Base-by-base conservation (phyloP, 176 grass and related monocot genomes). In the Eragrostis curvula region DNA sequence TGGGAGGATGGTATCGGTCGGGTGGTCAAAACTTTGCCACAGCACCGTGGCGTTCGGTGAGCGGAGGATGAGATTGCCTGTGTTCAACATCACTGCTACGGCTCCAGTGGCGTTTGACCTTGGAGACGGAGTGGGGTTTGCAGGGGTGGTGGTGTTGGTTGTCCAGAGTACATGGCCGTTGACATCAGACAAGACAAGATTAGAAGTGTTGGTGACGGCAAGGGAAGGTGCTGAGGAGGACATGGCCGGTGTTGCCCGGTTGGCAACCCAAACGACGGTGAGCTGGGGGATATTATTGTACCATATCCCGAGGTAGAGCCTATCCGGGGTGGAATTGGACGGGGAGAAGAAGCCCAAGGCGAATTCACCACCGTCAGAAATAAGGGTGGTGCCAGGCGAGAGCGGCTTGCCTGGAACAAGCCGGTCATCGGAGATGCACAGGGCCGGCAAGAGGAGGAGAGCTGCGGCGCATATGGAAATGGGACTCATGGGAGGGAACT, bases 11-110 rank as follows among this genome's bases (percentile, higher is more conserved):
- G 86, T 78, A 65, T 89, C 82, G 0, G 82, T 48, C 1, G 75
- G 81, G 50, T 84, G 15, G 71, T 88, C 87, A 45, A 84, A 88
- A 56, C 86, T 88, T 60, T 88, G 77, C 87, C 87, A 89, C 28
- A 89, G 4, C 1, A 70, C 39, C 13, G 40, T 50, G 72, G 44
- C 40, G 42, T 28, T 56, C 25, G 49, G 20, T 25, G 63, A 71
- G 46, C 70, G 79, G 6, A 87, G 32, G 9, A 78, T 25, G 14
- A 85, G 64, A 58, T 78, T 78, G 17, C 83, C 83, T 5, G 39
- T 41, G 36, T 85, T 50, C 6, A 70, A 5, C 0, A 85, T 51
- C 39, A 78, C 50, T 0, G 51, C 51, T 36, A 36, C 2, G 13
- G 25, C 16, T 45, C 41, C 23, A 36, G 32, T 36, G 4, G 32